These are phyloP conservation scores for Wickerhamomyces sp. DNA, from an alignment of 1,139 yeast species.

Conservation along the genomic window DNA sequence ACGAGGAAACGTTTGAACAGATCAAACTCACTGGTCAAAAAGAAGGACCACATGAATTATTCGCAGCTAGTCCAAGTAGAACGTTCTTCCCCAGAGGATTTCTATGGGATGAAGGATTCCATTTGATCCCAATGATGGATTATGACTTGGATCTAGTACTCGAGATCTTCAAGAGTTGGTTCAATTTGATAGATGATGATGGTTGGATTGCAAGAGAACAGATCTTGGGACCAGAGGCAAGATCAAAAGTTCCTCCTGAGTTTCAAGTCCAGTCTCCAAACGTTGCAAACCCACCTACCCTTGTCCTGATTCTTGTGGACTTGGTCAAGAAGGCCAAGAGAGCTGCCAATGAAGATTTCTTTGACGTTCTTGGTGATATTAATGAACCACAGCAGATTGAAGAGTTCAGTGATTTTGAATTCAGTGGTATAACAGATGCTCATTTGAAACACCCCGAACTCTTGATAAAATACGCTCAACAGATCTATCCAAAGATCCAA, in stretches of 20 bases:
- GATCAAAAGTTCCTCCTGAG: conserved; percentile 83
- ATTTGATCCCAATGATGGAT: conserved; percentile 72
- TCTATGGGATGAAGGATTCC: conserved; percentile 99
- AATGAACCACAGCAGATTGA: conserved; percentile 19
- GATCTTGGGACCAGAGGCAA: conserved; percentile 86
- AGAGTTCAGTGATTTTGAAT: conserved; percentile 21
- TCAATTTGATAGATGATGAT: conserved; percentile 77
- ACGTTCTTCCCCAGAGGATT: conserved; percentile 96
- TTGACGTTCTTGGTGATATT: conserved; percentile 17
- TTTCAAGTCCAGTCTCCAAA: conserved; percentile 85
- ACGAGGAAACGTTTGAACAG: conserved; percentile 59
- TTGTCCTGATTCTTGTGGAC: conserved; percentile 73
- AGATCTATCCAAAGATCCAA: conserved; percentile 71
- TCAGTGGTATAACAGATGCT: conserved; percentile 38
- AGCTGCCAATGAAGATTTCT: conserved; percentile 10
- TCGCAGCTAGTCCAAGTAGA: conserved; percentile 85
- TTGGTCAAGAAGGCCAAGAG: conserved; percentile 47
- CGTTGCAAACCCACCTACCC: conserved; percentile 94
- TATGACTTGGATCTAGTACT: conserved; percentile 82
- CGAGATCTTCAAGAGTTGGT: conserved; percentile 86
- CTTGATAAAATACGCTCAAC: conserved; percentile 52
- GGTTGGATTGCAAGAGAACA: conserved; percentile 99
- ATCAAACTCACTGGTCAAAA: conserved; percentile 41
- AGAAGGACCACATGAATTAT: conserved; percentile 70
- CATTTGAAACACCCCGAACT: conserved; percentile 59